Percentiles rank a stretch among this genome's conserved stretches.
Conservation (phyloP, 164 flowering plant species). For the Paratinospora sagittata region DNA sequence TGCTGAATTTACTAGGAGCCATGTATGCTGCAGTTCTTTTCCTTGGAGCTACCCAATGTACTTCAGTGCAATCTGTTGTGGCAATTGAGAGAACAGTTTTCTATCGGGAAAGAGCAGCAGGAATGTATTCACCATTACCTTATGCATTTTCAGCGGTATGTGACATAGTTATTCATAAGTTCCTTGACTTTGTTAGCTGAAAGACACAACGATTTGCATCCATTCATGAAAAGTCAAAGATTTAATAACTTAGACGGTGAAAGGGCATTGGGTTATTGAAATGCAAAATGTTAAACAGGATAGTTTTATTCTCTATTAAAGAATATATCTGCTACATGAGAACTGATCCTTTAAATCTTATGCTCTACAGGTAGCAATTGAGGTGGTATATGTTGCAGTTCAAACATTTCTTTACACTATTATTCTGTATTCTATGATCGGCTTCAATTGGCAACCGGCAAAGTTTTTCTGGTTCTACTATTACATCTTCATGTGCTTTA, state of each 20-base stretch:
- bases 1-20: conserved; percentile 58
- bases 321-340: neutral
- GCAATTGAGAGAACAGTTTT: conserved; percentile 65
- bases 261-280: neutral
- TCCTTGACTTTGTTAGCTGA: neutral
- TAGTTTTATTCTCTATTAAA: neutral
- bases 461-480: conserved; percentile 45
- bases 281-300: neutral
- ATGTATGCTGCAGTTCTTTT: conserved; percentile 63
- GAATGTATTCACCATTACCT: conserved; percentile 73
- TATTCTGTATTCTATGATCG: conserved; percentile 48
- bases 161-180: neutral
- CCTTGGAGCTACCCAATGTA: conserved; percentile 56
- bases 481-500: conserved; percentile 45
- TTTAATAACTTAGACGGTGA: too few species aligned
- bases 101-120: conserved; percentile 82
- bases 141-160: conserved; percentile 73
- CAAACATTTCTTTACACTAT: conserved; percentile 36
- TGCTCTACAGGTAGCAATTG: conserved; percentile 38
- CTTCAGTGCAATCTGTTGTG: conserved; percentile 49
- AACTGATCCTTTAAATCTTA: neutral
- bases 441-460: conserved; percentile 31
- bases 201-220: neutral
- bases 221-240: too few species aligned
- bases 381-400: conserved; percentile 31